These are phyloP conservation scores for Russula emetica DNA, from an alignment of 768 basidiomycete species.

Conservation along the genomic window DNA sequence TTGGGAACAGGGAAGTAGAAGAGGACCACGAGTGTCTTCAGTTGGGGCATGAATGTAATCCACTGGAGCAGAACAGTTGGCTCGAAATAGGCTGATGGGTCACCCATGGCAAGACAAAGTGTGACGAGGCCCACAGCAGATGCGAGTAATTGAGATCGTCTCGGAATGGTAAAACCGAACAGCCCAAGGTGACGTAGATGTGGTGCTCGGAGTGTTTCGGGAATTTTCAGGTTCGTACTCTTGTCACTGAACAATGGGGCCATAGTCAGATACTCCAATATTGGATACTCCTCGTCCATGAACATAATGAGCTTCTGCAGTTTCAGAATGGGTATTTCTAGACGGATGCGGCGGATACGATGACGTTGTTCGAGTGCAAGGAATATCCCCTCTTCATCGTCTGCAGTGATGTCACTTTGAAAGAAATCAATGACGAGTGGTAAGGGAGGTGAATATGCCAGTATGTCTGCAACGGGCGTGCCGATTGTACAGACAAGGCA, in stretches of 20 bases:
- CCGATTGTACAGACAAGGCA: neutral
- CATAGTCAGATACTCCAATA: neutral
- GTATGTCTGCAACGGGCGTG: neutral
- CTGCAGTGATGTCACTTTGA: neutral
- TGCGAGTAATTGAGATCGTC: neutral
- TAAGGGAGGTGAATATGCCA: neutral
- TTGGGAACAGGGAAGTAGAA: neutral
- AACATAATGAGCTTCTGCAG: neutral
- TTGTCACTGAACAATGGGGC: neutral
- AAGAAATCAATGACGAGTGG: neutral
- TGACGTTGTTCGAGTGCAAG: neutral
- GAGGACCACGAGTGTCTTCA: neutral
- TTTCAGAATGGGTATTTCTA: neutral
- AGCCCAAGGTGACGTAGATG: neutral
- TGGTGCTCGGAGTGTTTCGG: neutral
- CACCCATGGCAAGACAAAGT: neutral
- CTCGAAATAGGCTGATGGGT: neutral
- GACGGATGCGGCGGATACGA: neutral
- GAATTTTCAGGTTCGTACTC: neutral
- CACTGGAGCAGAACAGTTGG: neutral
- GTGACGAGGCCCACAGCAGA: neutral
- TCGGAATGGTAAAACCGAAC: neutral
- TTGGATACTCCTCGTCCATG: neutral
- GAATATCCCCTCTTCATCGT: neutral
- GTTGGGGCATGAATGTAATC: neutral